phyloP scores from a whole-genome alignment of 2,329 filamentous ascomycete genomes.

The Scorias spongiosa region DNA sequence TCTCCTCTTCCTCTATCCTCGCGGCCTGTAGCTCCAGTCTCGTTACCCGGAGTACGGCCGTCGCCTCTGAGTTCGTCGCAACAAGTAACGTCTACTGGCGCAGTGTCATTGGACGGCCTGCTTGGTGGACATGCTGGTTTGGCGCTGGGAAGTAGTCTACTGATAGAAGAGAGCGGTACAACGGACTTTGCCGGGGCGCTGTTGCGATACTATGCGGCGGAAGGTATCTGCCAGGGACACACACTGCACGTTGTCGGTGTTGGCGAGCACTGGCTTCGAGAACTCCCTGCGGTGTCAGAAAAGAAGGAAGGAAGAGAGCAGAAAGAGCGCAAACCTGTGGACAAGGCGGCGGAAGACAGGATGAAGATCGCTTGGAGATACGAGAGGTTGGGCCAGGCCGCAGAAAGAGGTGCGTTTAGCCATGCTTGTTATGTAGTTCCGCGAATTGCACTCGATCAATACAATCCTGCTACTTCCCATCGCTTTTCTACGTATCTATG shows the following conservation, averaged over 20 bases:
- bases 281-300: conserved; percentile 56
- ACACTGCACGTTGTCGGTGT: conserved; percentile 72
- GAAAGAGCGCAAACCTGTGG: conserved; percentile 17
- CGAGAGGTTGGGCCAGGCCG: conserved; percentile 63
- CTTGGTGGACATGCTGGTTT: conserved; percentile 78
- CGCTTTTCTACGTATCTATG: background rate
- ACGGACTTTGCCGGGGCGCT: conserved; percentile 84
- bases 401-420: conserved; percentile 44
- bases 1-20: conserved; percentile 31
- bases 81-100: conserved; percentile 80
- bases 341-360: conserved; percentile 41
- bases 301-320: conserved; percentile 23
- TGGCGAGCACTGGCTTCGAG: conserved; percentile 64
- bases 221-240: conserved; percentile 85
- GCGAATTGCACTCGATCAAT: conserved; percentile 2
- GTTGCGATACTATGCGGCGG: conserved; percentile 77
- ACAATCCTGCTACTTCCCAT: conserved; percentile 10
- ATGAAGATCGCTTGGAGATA: conserved; percentile 99
- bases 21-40: background rate
- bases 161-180: conserved; percentile 79
- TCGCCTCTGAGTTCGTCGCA: conserved; percentile 72
- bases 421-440: background rate
- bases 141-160: conserved; percentile 61
- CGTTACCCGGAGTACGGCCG: conserved; percentile 49
- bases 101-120: conserved; percentile 66